Evolutionary conservation across 257 asterid species (phyloP).

Genomic region (Solanum pennellii): DNA sequence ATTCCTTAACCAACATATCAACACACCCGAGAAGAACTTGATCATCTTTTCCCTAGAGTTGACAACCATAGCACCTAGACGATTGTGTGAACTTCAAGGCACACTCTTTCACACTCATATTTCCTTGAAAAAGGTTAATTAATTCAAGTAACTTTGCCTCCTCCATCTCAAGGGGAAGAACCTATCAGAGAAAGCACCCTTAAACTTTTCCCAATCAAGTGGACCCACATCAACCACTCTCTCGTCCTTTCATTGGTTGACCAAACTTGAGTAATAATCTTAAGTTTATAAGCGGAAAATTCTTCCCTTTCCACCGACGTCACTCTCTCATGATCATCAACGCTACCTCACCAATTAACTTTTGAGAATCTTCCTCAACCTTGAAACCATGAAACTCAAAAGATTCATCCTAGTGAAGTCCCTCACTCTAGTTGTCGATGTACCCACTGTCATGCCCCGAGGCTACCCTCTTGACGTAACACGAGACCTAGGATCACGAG

Average conservation of each 20-base stretch:
- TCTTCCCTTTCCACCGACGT: not conserved
- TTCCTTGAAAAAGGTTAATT: not conserved
- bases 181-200: not conserved
- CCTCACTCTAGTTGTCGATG: not conserved
- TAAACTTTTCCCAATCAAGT: not conserved
- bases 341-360: not conserved
- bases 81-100: not conserved
- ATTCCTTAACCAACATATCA: not conserved
- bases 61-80: not conserved
- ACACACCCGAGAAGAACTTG: not conserved
- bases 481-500: no score
- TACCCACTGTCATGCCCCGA: not conserved
- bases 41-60: not conserved
- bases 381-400: not conserved
- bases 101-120: not conserved
- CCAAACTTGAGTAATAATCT: not conserved
- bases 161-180: not conserved
- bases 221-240: not conserved
- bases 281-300: not conserved
- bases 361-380: not conserved
- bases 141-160: not conserved
- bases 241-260: not conserved
- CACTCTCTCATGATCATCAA: not conserved
- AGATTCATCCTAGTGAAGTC: not conserved
- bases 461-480: no score